Evolutionary conservation across 2,329 filamentous ascomycete species (phyloP), one percentile per base, ranked within the genome.

Genomic region (Stagonosporopsis tanaceti): DNA sequence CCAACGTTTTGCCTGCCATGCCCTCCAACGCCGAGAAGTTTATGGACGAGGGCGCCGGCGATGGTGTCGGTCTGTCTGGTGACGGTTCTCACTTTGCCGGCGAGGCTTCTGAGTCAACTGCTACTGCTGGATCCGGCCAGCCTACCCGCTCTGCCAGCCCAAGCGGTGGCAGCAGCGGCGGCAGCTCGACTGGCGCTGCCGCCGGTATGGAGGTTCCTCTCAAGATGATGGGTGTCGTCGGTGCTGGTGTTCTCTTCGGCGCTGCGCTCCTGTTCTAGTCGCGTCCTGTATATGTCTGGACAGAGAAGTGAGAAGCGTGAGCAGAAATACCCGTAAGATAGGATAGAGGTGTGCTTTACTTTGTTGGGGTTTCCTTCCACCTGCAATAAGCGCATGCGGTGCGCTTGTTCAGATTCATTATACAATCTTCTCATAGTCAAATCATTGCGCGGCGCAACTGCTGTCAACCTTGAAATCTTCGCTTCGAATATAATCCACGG

Each of bases 21-120:
- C 86, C 86, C 28, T 68, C 74, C 11, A 78, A 78, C 9, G 86
- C 86, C 12, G 74, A 79, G 72, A 78, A 82, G 70, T 88, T 81
- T 78, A 74, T 89, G 80, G 79, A 76, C 41, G 66, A 81, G 1
- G 86, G 86, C 63, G 85, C 86, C 47, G 86, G 87, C 40, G 78
- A 76, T 28, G 85, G 82, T 4, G 77, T 78, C 20, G 86, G 86
- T 68, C 84, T 89, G 60, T 57, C 58, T 5, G 86, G 85, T 38
- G 58, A 76, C 59, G 85, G 71, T 11, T 71, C 67, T 8, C 73
- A 76, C 61, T 74, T 72, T 41, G 64, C 68, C 37, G 71, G 71
- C 15, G 63, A 69, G 57, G 32, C 70, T 20, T 72, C 68, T 58
- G 63, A 65, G 47, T 62, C 63, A 1, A 70, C 67, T 32, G 72